Evolutionary conservation across 768 basidiomycete species (phyloP).

Genomic region (Omphalotus guepiniiformis): DNA sequence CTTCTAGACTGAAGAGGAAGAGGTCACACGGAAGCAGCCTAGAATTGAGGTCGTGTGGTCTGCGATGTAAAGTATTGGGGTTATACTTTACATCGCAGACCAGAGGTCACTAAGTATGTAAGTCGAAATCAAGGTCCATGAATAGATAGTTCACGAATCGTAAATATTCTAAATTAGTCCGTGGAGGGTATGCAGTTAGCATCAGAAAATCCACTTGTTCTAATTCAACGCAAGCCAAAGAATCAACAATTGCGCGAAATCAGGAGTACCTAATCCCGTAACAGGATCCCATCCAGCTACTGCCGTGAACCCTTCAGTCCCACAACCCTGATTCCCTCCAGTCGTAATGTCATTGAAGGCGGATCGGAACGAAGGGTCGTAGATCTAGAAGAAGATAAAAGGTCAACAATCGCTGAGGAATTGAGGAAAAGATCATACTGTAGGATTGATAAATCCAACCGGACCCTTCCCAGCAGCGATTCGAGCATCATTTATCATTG

Average conservation of each 20-base stretch:
- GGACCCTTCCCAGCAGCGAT: slow-evolving; percentile 35
- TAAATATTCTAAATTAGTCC: too few species aligned
- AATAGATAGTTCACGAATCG: too few species aligned
- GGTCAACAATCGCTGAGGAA: neutral
- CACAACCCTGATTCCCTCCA: slow-evolving; percentile 18
- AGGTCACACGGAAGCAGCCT: too few species aligned
- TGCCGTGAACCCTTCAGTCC: slow-evolving; percentile 14
- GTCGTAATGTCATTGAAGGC: slow-evolving; percentile 20
- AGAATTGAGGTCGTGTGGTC: too few species aligned
- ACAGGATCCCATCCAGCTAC: slow-evolving; percentile 17
- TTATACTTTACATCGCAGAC: too few species aligned
- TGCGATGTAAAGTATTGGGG: too few species aligned
- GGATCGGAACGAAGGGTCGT: slow-evolving; percentile 11
- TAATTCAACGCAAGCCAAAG: slow-evolving; percentile 33
- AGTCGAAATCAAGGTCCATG: too few species aligned
- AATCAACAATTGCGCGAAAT: slow-evolving; percentile 26
- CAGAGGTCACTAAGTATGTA: too few species aligned
- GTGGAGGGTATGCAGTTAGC: too few species aligned
- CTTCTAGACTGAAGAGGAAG: too few species aligned
- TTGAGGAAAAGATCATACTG: slow-evolving; percentile 24
- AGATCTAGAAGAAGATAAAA: slow-evolving; percentile 13
- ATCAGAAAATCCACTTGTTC: too few species aligned
- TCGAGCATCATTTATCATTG: slow-evolving; percentile 51
- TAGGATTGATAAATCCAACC: slow-evolving; percentile 47
- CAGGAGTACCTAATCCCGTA: slow-evolving; percentile 34